phyloP scores from a whole-genome alignment of 2,329 filamentous ascomycete genomes.

The Sporothrix euskadiensis region DNA sequence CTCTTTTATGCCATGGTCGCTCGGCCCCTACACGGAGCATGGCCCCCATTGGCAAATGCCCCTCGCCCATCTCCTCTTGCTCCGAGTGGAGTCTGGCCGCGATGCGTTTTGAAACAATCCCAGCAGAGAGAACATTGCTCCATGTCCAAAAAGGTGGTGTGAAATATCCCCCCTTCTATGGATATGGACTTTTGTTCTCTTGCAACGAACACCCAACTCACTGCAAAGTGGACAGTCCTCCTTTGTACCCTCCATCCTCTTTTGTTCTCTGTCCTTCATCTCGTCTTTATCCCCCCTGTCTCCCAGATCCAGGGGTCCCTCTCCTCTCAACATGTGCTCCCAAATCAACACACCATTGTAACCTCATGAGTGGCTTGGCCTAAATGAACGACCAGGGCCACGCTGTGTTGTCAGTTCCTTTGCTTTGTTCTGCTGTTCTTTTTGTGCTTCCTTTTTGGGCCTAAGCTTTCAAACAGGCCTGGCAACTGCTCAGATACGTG shows the following conservation, averaged over 20 bases:
- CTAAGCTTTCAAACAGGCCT: neutral
- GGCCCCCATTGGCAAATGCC: neutral
- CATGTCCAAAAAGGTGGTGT: conserved; percentile 7
- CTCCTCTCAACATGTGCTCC: neutral
- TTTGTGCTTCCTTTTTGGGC: conserved; percentile 8
- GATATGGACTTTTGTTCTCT: neutral
- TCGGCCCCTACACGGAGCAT: conserved; percentile 11
- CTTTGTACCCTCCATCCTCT: neutral
- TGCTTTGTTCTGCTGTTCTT: conserved; percentile 13
- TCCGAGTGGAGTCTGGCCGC: conserved; percentile 13
- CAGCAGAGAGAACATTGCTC: conserved; percentile 3
- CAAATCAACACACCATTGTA: conserved; percentile 4
- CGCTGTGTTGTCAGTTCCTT: conserved; percentile 20
- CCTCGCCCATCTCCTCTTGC: neutral
- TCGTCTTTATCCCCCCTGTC: conserved; percentile 6
- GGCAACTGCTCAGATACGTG: neutral
- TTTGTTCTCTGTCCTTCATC: neutral
- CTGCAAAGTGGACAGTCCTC: neutral
- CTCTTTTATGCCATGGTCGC: conserved; percentile 12
- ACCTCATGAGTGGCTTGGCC: conserved; percentile 24
- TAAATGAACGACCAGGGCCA: conserved; percentile 12
- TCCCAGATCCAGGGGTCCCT: neutral
- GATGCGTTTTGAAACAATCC: conserved; percentile 11
- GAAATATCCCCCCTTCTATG: neutral
- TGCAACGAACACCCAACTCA: neutral